Base-by-base conservation (phyloP, 805 yeast genomes). In the Jamesozyma jinghongensis region DNA sequence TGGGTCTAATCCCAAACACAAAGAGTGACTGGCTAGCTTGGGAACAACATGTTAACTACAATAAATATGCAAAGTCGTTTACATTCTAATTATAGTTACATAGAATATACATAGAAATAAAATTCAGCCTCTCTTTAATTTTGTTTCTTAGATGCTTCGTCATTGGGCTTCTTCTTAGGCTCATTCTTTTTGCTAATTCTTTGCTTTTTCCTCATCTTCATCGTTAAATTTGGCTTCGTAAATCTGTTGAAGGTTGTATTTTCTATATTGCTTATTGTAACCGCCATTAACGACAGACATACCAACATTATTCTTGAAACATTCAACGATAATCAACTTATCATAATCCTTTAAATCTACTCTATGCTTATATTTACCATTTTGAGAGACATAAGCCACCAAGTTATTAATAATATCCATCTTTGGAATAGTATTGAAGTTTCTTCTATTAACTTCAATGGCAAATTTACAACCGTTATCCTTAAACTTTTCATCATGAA, bases 21-120 rank as follows among this genome's bases (percentile, higher is more conserved):
- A 72, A 72, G 35, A 81, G 94, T 49, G 98, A 90, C 57, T 92
- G 97, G 97, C 65, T 90, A 14, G 78, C 86, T 5, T 88, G 94
- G 88, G 94, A 87, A 56, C 52, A 50, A 2, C 65, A 69, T 5
- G 49, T 68, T 3, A 40, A 48, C 33, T 54, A 57, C 29, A 42
- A 44, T 37, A 43, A 45, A 12, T 37, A 39, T 6, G 19, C 49
- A 4, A 49, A 47, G 29, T 47, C 62, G 17, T 56, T 46, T 42
- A 43, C 53, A 5, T 44, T 56, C 42, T 59, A 43, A 49, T 17
- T 18, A 19, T 32, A 17, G 29, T 17, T 34, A 27, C 36, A 40
- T 32, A 31, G 36, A 41, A 42, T 40, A 35, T 31, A 36, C 17
- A n/a, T n/a, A n/a, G n/a, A n/a, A n/a, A n/a, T n/a, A n/a, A n/a